phyloP scores from a whole-genome alignment of 2,329 filamentous ascomycete species.

The Neonectria magnoliae region DNA sequence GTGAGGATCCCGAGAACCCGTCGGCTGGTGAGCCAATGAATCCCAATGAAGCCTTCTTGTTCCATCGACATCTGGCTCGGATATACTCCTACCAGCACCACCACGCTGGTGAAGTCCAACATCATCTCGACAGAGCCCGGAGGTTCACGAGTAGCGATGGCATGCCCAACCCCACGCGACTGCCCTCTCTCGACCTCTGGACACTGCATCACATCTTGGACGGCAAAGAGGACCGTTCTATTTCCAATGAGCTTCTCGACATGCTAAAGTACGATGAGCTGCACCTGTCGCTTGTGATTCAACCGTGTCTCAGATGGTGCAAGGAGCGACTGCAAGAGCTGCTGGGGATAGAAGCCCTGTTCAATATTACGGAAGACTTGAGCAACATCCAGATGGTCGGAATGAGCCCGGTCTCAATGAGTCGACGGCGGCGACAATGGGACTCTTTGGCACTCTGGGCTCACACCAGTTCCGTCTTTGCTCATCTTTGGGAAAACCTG shows the following conservation, averaged over 20 bases:
- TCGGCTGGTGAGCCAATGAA: neutral
- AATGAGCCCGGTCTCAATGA: neutral
- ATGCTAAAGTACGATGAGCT: neutral
- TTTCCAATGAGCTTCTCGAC: neutral
- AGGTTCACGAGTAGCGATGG: neutral
- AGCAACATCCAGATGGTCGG: neutral
- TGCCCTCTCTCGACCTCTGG: conserved; percentile 1
- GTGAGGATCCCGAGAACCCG: neutral
- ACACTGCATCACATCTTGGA: neutral
- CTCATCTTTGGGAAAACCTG: neutral
- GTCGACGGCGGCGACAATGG: neutral
- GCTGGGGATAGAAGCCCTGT: neutral
- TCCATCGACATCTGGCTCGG: conserved; percentile 2
- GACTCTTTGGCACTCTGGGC: neutral
- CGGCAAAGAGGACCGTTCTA: neutral
- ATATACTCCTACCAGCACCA: neutral
- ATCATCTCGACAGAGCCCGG: conserved; percentile 5
- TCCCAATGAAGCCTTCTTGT: conserved; percentile 4
- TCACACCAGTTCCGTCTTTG: conserved; percentile 1
- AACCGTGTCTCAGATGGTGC: neutral
- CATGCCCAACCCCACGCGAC: neutral
- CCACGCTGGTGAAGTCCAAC: neutral
- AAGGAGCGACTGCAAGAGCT: neutral
- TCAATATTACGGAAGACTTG: neutral
- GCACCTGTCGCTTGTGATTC: neutral